Conservation (phyloP, 2,329 filamentous ascomycete genomes). For the Colletotrichum orchidophilum region DNA sequence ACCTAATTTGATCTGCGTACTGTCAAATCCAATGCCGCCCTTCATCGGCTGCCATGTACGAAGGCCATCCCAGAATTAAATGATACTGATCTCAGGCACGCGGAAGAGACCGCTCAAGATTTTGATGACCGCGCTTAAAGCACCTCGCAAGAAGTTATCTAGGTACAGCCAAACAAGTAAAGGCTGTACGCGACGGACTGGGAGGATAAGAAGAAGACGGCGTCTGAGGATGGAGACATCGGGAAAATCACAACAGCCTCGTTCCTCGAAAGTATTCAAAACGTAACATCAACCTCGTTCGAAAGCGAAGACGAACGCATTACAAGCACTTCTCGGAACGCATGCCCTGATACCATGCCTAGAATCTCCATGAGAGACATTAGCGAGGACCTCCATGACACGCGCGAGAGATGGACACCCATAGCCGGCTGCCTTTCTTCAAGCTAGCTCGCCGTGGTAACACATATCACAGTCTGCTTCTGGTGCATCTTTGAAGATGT, state of each 20-base stretch:
- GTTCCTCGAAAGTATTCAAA: not conserved
- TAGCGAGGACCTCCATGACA: constrained; percentile 9
- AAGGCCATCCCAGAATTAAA: not conserved
- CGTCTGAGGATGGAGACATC: not conserved
- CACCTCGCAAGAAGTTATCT: not conserved
- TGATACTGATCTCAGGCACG: not conserved
- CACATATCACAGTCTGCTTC: not conserved
- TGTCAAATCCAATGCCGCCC: not conserved
- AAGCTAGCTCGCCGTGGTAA: not conserved
- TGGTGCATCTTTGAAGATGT: not conserved
- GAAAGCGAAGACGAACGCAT: constrained; percentile 2
- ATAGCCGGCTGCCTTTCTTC: rapidly evolving
- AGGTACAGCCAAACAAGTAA: not conserved
- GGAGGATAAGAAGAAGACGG: not conserved
- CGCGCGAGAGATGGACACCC: not conserved
- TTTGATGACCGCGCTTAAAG: not conserved
- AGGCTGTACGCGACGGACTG: not conserved
- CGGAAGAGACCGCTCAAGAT: no score
- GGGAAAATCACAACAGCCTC: not conserved
- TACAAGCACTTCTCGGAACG: not conserved
- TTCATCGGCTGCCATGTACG: not conserved
- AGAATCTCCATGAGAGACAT: constrained; percentile 18
- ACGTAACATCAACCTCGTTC: not conserved
- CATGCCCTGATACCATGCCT: constrained; percentile 7
- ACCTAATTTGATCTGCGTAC: not conserved